A percentile compares a stretch with the other conserved stretches of the same genome.
Evolutionary conservation across 352 stramenopile genomes (phyloP).

Genomic region (Globisporangium cystogenes): DNA sequence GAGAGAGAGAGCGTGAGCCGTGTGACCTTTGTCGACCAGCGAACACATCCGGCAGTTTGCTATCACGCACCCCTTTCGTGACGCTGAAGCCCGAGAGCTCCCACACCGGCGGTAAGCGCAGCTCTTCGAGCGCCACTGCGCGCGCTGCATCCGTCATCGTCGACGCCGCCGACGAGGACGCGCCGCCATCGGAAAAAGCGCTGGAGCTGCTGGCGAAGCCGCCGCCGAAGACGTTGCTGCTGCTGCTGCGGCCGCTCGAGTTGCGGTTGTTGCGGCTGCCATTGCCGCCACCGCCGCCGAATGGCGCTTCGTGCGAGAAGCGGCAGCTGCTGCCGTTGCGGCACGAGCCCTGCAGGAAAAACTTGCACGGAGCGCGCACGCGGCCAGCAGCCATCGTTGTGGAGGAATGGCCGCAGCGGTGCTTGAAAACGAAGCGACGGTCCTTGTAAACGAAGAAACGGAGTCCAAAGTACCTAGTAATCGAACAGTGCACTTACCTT

Average conservation of each 20-base stretch:
- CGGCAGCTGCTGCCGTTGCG: constrained; percentile 64
- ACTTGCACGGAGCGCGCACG: constrained; percentile 43
- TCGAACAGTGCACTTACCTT: too few relatives aligned
- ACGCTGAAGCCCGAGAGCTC: constrained; percentile 61
- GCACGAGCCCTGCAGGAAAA: constrained; percentile 65
- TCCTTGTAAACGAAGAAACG: too few relatives aligned
- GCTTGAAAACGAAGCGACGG: too few relatives aligned
- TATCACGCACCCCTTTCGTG: constrained; percentile 56
- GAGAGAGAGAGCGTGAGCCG: too few relatives aligned
- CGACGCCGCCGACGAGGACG: constrained; percentile 3
- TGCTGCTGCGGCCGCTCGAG: constrained; percentile 10
- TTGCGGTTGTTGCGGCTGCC: constrained; percentile 3
- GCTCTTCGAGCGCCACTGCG: constrained; percentile 50
- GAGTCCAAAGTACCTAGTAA: too few relatives aligned
- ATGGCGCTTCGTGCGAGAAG: constrained; percentile 43
- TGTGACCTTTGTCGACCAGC: too few relatives aligned
- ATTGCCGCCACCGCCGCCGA: constrained; percentile 13
- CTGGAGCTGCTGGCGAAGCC: constrained; percentile 9
- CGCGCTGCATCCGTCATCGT: constrained; percentile 44
- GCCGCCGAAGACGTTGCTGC: constrained; percentile 15
- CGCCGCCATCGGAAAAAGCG: too few relatives aligned
- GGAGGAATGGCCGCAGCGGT: too few relatives aligned
- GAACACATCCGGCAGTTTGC: too few relatives aligned
- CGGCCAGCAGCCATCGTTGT: too few relatives aligned
- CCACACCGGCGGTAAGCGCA: constrained; percentile 44